These are phyloP conservation scores for Uromyces viciae-fabae DNA, from an alignment of 1,284 basidiomycete species.

Conservation along the genomic window DNA sequence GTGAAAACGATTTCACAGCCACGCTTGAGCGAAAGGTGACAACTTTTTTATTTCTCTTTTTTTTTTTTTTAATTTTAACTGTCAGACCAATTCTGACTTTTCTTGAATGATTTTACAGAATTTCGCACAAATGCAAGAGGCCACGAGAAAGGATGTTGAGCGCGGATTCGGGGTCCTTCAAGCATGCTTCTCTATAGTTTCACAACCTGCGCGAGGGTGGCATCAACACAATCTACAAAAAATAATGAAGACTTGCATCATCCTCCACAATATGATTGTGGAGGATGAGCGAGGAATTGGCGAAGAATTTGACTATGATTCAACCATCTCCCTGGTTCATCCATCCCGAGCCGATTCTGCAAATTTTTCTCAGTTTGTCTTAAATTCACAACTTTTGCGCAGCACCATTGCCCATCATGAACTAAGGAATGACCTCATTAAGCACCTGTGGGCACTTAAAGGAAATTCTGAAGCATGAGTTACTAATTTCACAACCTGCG, in stretches of 20 bases:
- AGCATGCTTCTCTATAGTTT: background rate
- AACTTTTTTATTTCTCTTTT: too few relatives aligned
- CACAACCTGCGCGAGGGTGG: background rate
- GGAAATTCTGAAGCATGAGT: background rate
- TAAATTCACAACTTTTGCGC: background rate
- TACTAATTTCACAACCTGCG: background rate
- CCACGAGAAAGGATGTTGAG: conserved; percentile 1
- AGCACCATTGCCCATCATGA: background rate
- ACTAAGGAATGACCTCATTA: background rate
- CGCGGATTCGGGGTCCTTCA: background rate
- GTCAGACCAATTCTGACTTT: too few relatives aligned
- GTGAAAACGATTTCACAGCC: too few relatives aligned
- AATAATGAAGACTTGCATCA: conserved; percentile 20
- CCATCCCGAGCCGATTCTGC: background rate
- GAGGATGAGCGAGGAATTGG: background rate
- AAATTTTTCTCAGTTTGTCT: background rate
- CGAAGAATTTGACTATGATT: background rate
- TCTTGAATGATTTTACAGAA: too few relatives aligned
- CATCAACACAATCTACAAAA: background rate
- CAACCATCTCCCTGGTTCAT: background rate
- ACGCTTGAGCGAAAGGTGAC: too few relatives aligned
- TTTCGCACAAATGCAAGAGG: background rate
- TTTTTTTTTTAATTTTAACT: too few relatives aligned
- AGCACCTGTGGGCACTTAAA: conserved; percentile 1
- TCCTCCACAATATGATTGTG: conserved; percentile 25